These are phyloP conservation scores for Daldinia bambusicola DNA, from an alignment of 495 filamentous ascomycete genomes.

Conservation along the genomic window DNA sequence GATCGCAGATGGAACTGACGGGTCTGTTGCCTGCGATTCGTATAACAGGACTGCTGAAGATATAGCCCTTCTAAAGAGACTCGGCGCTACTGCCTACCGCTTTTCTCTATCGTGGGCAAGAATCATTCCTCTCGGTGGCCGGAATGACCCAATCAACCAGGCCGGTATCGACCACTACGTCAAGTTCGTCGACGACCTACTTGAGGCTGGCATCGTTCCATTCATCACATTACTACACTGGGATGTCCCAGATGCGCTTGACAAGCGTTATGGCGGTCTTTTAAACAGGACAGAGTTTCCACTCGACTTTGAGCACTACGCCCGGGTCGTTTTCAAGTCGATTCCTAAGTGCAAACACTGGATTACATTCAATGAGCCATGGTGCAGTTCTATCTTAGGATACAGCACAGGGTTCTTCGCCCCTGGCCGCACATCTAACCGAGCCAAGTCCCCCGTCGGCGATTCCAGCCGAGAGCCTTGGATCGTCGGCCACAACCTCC, in stretches of 20 bases:
- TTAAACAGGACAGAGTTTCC: slow-evolving; percentile 68
- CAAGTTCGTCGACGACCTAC: slow-evolving; percentile 69
- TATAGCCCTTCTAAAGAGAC: slow-evolving; percentile 74
- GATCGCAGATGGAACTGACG: slow-evolving; percentile 75
- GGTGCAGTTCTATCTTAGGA: slow-evolving; percentile 68
- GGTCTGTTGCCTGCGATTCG: slow-evolving; percentile 78
- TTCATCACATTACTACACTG: slow-evolving; percentile 74
- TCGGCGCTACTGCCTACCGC: slow-evolving; percentile 72
- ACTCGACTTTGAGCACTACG: slow-evolving; percentile 69
- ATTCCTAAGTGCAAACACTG: slow-evolving; percentile 70
- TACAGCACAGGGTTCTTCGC: slow-evolving; percentile 70
- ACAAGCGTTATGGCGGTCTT: slow-evolving; percentile 70
- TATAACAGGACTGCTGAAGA: slow-evolving; percentile 79
- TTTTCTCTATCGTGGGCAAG: slow-evolving; percentile 82
- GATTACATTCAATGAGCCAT: slow-evolving; percentile 76
- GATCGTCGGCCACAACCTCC: slow-evolving; percentile 70
- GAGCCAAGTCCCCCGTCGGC: slow-evolving; percentile 62
- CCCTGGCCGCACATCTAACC: slow-evolving; percentile 68
- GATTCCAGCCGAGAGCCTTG: slow-evolving; percentile 68
- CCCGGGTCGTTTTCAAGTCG: slow-evolving; percentile 65
- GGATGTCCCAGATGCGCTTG: slow-evolving; percentile 69
- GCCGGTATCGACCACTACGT: slow-evolving; percentile 68
- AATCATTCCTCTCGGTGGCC: slow-evolving; percentile 73
- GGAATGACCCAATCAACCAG: slow-evolving; percentile 70
- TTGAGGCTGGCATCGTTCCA: slow-evolving; percentile 66